Evolutionary conservation across 306 rosid genomes (phyloP), one percentile per base, ranked within the genome.

Genomic region (Astragalus glycyphyllos): DNA sequence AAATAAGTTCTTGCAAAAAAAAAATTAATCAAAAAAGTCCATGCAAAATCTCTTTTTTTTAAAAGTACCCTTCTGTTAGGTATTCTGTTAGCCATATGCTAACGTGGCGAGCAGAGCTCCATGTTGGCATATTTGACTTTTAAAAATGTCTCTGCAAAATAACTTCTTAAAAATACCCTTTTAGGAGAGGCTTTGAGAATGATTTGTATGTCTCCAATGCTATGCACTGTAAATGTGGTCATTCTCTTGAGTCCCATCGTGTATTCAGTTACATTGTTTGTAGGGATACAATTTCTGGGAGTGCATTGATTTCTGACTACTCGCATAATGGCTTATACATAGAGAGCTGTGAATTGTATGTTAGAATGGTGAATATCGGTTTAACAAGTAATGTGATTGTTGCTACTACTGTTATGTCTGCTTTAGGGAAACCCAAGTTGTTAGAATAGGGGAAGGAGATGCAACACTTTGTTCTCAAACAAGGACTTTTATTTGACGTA

Each of bases 221-320:
- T 59, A 65, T 74, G 87, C 77, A 84, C 56, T 73, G 81, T 71
- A 84, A 84, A 70, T 80, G 85, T 23, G 82, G 78, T 65, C 20
- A 70, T 59, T 74, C 81, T n/a, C n/a, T 8, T 61, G 74, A 84
- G 56, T 85, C 77, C 2, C 23, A 14, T 23, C 58, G 40, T 12
- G 54, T 74, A 14, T 80, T 80, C 29, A 31, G 68, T 58, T n/a
- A 14, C 45, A 80, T 84, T 83, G 62, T 35, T 75, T 38, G 32
- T 57, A 69, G 73, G 62, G 83, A 80, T 70, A 16, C 4, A 1
- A 83, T 84, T 61, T 84, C 87, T 65, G 80, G 81, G 83, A 80
- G 79, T 59, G 77, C 85, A 37, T 46, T 84, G 73, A 73, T 77
- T 37, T 45, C 76, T 64, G 85, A 83, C 12, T 80, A 84, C 84